Percentiles rank a stretch among this genome's conserved stretches.
phyloP scores from a whole-genome alignment of 257 asterid species.

The Solanum medicagineum region DNA sequence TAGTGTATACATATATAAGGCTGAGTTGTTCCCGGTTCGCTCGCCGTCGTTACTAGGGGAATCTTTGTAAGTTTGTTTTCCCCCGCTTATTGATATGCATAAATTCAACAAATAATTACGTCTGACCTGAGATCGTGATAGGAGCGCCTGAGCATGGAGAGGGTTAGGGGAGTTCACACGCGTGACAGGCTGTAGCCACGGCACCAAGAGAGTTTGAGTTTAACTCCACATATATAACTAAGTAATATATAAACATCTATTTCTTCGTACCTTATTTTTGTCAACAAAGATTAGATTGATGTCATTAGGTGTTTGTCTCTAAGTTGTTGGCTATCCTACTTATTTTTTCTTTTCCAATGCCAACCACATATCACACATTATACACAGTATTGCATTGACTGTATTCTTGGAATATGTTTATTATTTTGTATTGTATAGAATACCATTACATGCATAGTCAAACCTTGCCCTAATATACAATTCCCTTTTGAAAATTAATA shows the following conservation, averaged over 20 bases:
- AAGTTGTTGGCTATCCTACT: background rate
- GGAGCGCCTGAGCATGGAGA: no score
- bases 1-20: background rate
- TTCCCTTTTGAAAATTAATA: background rate
- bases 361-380: background rate
- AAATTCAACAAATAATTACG: no score
- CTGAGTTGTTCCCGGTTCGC: no score
- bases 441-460: background rate
- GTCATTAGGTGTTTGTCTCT: background rate
- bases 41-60: no score
- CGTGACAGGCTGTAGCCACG: no score
- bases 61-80: no score
- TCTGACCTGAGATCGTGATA: no score
- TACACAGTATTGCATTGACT: background rate
- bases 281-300: background rate
- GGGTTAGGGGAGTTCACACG: no score
- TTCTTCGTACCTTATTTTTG: background rate
- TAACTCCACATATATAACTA: background rate
- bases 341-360: background rate
- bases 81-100: no score
- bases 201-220: no score
- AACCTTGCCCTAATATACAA: background rate
- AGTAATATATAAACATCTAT: background rate
- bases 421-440: background rate
- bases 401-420: background rate